Conservation (phyloP, 768 basidiomycete genomes). For the Phaeotremella skinneri region DNA sequence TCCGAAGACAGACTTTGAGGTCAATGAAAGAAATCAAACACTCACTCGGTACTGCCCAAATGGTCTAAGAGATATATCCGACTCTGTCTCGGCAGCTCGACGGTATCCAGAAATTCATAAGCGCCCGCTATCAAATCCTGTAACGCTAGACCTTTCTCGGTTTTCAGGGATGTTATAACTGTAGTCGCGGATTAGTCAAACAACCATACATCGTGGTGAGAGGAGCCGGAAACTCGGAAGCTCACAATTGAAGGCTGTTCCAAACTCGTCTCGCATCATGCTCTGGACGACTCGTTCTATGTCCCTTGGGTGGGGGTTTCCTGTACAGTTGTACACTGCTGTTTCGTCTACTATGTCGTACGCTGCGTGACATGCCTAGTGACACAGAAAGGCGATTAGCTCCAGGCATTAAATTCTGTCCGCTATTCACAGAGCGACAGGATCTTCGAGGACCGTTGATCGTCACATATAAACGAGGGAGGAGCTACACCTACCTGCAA, state of each 20-base stretch:
- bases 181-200: constrained; percentile 3
- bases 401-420: neutral
- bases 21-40: constrained; percentile 13
- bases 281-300: constrained; percentile 89
- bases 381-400: neutral
- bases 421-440: neutral
- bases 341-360: constrained; percentile 84
- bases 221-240: neutral
- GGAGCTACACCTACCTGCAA: constrained; percentile 60
- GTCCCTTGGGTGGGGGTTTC: constrained; percentile 91
- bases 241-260: constrained; percentile 67
- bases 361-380: constrained; percentile 86
- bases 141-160: constrained; percentile 86
- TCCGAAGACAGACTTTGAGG: neutral
- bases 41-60: constrained; percentile 92
- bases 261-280: constrained; percentile 95
- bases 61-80: constrained; percentile 87
- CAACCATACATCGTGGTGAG: neutral
- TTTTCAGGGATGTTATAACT: constrained; percentile 86
- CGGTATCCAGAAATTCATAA: constrained; percentile 81
- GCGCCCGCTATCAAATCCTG: constrained; percentile 91
- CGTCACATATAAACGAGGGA: too few relatives aligned
- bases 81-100: constrained; percentile 82
- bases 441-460: neutral
- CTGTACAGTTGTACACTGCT: constrained; percentile 94